Conservation (phyloP, 2,329 filamentous ascomycete genomes). For the Beauveria caledonica region DNA sequence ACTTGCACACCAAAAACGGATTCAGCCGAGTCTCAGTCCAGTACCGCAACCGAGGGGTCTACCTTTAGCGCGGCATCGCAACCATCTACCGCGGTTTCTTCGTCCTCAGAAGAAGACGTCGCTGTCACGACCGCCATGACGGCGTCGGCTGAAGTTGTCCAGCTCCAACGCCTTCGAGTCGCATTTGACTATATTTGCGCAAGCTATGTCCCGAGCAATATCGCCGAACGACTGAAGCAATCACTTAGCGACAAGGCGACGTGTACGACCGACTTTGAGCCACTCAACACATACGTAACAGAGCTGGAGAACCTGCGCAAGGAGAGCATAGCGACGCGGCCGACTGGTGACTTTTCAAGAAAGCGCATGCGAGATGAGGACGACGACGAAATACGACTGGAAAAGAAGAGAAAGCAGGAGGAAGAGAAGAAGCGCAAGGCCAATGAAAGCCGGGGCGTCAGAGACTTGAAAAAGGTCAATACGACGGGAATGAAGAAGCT, state of each 20-base stretch:
- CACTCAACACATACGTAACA: constrained; percentile 62
- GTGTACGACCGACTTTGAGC: constrained; percentile 52
- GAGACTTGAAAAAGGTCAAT: constrained; percentile 81
- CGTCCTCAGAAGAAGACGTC: constrained; percentile 29
- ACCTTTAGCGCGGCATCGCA: constrained; percentile 29
- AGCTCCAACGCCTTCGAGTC: constrained; percentile 56
- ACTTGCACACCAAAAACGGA: constrained; percentile 23
- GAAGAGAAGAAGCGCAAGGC: constrained; percentile 83
- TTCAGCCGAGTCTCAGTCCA: constrained; percentile 34
- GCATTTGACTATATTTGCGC: constrained; percentile 57
- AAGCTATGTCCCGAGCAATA: constrained; percentile 45
- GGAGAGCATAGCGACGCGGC: constrained; percentile 62
- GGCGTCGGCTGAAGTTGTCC: constrained; percentile 40
- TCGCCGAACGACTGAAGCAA: constrained; percentile 35
- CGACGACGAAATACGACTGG: constrained; percentile 53
- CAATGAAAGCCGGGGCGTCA: constrained; percentile 64
- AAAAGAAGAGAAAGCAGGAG: constrained; percentile 79
- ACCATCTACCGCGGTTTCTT: constrained; percentile 38
- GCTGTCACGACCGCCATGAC: constrained; percentile 33
- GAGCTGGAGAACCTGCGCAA: constrained; percentile 59
- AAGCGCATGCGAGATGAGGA: constrained; percentile 63
- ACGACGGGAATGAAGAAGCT: constrained; percentile 94
- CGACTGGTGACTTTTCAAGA: constrained; percentile 59
- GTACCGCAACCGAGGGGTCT: constrained; percentile 27
- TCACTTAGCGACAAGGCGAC: constrained; percentile 29